Evolutionary conservation across 1,284 basidiomycete genomes (phyloP), one percentile per base, ranked within the genome.

Genomic region (Phellinidium pouzarii): DNA sequence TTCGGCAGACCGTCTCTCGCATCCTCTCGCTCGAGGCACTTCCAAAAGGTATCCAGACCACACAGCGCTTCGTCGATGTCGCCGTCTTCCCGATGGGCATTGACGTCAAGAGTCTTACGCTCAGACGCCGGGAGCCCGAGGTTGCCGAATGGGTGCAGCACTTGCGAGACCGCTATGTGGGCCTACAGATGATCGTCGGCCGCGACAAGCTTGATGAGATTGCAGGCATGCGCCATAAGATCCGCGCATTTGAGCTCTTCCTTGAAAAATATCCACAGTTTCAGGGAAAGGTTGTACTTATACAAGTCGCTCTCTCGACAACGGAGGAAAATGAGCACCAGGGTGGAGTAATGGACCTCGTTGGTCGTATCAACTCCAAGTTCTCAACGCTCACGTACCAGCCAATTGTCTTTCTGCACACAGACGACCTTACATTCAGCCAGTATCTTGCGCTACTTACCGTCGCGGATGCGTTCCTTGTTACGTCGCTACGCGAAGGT

Each of bases 41-140:
- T 23, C 91, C 91, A 4, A 87, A 89, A 61, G 91, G 90, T 1
- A 85, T 94, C 47, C 84, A 88, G 63, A 69, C 84, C 14, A 54
- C 53, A 8, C 71, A 68, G 52, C 71, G 80, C 3, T 91, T 93
- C 60, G 85, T 92, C 38, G 87, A 91, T 59, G 88, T 93, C 4
- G 85, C 84, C 0, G 87, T 89, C 12, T 91, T 92, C 67, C 88
- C 91, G 0, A 92, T 94, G 79, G 91, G 91, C 3, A 92, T 94
- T 57, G 91, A 93, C 61, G 88, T 92, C 14, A 69, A 71, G 52
- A 75, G 78, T 52, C 69, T 93, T 43, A 80, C 81, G 53, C 73
- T 80, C 59, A 84, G 83, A 66, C 82, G 79, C 61, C 73, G 73
- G n/a, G 82, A 91, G 48, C 78, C 82, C 0, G 90, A 92, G 51